Evolutionary conservation across 345 rosid species (phyloP).

Genomic region (Brassica incana): DNA sequence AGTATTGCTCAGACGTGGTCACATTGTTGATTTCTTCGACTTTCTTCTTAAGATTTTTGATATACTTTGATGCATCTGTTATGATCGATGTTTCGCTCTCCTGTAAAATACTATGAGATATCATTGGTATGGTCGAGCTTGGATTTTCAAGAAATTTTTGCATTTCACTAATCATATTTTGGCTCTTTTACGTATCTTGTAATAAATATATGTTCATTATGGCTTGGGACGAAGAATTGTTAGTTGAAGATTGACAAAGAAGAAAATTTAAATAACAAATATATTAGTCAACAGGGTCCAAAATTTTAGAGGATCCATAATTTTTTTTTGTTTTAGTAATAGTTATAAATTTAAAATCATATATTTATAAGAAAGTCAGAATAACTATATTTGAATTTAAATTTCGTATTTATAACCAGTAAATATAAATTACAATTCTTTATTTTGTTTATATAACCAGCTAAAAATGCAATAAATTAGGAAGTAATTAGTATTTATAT

Average conservation of each 20-base stretch:
- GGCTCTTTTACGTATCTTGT: neutral
- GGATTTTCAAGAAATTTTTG: neutral
- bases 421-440: too few relatives aligned
- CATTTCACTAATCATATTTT: neutral
- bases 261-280: constrained; percentile 2
- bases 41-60: constrained; percentile 70
- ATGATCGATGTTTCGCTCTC: constrained; percentile 61
- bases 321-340: too few relatives aligned
- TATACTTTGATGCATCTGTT: constrained; percentile 81
- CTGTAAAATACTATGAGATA: constrained; percentile 40
- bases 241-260: constrained; percentile 7
- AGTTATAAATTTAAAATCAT: too few relatives aligned
- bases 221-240: neutral
- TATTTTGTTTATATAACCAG: too few relatives aligned
- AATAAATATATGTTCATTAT: neutral
- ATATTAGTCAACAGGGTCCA: too few relatives aligned
- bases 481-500: too few relatives aligned
- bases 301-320: too few relatives aligned
- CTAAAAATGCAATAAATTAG: too few relatives aligned
- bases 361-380: too few relatives aligned
- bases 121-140: neutral
- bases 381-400: too few relatives aligned
- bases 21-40: constrained; percentile 66
- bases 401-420: too few relatives aligned
- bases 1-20: constrained; percentile 35